Base-by-base conservation (phyloP, 2,329 filamentous ascomycete genomes). In the Exutisphaerella laricina region DNA sequence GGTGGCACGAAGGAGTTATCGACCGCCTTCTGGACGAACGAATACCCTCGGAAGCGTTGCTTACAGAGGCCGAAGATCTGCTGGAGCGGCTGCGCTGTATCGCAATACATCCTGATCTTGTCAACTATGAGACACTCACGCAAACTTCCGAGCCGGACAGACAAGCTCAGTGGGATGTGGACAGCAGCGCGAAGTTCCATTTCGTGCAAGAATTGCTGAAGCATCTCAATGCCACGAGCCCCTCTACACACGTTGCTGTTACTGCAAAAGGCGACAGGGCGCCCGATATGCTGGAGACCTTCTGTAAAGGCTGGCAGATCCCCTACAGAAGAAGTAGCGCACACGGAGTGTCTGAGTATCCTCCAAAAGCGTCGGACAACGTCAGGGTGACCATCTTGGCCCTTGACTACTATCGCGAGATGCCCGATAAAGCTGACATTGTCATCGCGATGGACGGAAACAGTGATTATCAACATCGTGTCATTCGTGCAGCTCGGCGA, bases 391-490 rank as follows among this genome's bases (percentile, higher is more conserved):
- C 66, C 1, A 53, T 70, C 1, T 39, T 70, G 3, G 53, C 63
- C 12, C 55, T 56, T 9, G 47, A 54, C 8, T 48, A 50, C 14
- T 46, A 54, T 5, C 49, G 49, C 4, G 50, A 53, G 10, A 40
- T 57, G 7, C 42, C 60, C 2, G 49, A 53, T 6, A 43, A 56
- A n/a, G 59, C 64, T 1, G 60, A 68, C 41, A 49, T 69, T 2
- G 62, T 70, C 10, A 58, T 71, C n/a, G 65, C 63, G 23, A 48
- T 72, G 5, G 63, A 70, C 39, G 62, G 64, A 9, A 52, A 55
- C 3, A 38, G 45, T 1, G 32, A 51, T n/a, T 33, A 39, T 16
- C 42, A 45, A 22, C 31, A 50, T 22, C 48, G 48, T 5, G 26
- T 48, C 13, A 32, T 50, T 17, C 43, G 46, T 4, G 41, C 46